Evolutionary conservation across 1,284 basidiomycete species (phyloP).

Genomic region (Dichomitus squalens): DNA sequence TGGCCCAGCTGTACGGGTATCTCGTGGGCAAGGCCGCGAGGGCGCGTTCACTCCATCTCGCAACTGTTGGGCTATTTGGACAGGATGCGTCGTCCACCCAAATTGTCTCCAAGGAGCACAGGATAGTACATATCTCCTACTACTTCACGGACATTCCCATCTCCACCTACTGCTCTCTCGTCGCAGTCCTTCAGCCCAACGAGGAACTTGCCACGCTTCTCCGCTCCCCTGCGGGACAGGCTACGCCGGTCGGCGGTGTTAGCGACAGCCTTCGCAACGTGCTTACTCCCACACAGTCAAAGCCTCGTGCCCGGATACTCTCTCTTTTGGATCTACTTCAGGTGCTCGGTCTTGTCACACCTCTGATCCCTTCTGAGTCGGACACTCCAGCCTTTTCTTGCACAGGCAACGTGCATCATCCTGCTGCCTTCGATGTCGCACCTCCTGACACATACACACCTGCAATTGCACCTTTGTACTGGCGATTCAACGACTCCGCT

Average conservation of each 20-base stretch:
- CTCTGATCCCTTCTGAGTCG: constrained; percentile 49
- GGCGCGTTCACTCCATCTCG: constrained; percentile 64
- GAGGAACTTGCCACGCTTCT: constrained; percentile 56
- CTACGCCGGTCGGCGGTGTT: constrained; percentile 52
- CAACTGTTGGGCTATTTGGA: constrained; percentile 51
- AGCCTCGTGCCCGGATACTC: constrained; percentile 58
- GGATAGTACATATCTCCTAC: constrained; percentile 58
- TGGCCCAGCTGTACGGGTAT: constrained; percentile 71
- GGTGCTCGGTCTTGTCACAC: constrained; percentile 54
- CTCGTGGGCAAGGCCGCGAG: constrained; percentile 64
- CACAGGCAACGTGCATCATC: constrained; percentile 40
- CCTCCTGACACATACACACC: constrained; percentile 46
- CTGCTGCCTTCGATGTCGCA: constrained; percentile 48
- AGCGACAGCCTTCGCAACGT: constrained; percentile 48
- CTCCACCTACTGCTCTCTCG: constrained; percentile 57
- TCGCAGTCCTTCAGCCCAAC: constrained; percentile 54
- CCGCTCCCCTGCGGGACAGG: constrained; percentile 44
- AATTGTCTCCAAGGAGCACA: constrained; percentile 53
- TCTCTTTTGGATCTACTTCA: constrained; percentile 61
- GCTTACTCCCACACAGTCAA: constrained; percentile 58
- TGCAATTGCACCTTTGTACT: constrained; percentile 56
- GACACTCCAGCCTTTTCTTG: constrained; percentile 48
- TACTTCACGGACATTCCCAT: constrained; percentile 64
- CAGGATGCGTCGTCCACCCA: constrained; percentile 37
- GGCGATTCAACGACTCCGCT: constrained; percentile 56